These are phyloP conservation scores for Capsicum chinense DNA, from an alignment of 257 asterid genomes.

Conservation along the genomic window DNA sequence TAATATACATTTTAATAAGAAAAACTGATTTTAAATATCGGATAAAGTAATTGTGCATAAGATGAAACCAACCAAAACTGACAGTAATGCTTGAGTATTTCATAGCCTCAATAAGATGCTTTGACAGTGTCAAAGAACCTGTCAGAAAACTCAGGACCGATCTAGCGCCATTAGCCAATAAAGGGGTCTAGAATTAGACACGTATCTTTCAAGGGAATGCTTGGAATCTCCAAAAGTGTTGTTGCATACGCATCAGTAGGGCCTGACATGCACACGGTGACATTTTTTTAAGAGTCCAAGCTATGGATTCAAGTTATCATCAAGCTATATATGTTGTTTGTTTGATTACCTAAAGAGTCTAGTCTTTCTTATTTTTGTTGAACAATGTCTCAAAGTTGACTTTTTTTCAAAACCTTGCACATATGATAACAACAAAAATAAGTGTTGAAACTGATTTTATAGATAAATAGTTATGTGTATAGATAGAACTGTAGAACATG, in stretches of 20 bases:
- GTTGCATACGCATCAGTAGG: background rate
- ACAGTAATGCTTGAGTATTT: no score
- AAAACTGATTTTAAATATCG: no score
- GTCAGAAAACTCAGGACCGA: no score
- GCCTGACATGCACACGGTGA: background rate
- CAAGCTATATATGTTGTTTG: background rate
- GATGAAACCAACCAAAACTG: no score
- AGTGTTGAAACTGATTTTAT: background rate
- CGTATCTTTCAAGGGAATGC: no score
- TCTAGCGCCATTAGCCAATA: no score
- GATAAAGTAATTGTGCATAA: no score
- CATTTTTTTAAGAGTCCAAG: background rate
- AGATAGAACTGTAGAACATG: background rate
- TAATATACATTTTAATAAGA: no score
- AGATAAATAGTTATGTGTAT: background rate
- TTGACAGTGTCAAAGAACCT: no score
- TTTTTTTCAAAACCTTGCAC: slow-evolving; percentile 37
- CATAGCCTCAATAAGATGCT: no score
- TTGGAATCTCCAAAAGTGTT: background rate
- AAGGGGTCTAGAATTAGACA: no score
- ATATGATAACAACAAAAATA: background rate
- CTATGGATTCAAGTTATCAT: background rate
- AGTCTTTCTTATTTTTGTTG: slow-evolving; percentile 40
- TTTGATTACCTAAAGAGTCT: slow-evolving; percentile 41
- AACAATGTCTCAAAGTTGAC: slow-evolving; percentile 44